Evolutionary conservation across 2,329 filamentous ascomycete species (phyloP).

Genomic region (Pseudodiploospora longispora): DNA sequence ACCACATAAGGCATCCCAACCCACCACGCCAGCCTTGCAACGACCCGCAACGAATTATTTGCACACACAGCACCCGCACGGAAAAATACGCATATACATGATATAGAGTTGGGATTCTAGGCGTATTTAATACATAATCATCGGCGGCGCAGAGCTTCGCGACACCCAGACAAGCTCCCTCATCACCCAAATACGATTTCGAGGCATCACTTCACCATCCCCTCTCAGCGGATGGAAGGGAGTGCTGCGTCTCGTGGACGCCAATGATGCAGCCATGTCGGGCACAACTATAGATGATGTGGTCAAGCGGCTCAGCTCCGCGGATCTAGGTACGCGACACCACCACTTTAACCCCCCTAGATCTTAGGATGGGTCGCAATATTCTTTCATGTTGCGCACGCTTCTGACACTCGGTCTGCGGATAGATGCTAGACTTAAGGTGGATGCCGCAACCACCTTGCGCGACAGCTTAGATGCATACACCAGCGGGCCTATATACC

Average conservation of each 20-base stretch:
- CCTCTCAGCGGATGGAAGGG: conserved; percentile 26
- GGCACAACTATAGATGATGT: conserved; percentile 54
- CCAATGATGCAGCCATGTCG: conserved; percentile 51
- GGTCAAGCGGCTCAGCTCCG: conserved; percentile 49
- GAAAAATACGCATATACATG: too few species aligned
- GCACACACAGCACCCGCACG: too few species aligned
- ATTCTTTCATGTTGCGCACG: conserved; percentile 6
- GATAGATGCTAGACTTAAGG: conserved; percentile 83
- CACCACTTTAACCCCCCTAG: neutral
- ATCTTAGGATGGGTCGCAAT: conserved; percentile 13
- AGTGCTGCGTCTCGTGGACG: conserved; percentile 26
- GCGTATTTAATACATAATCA: neutral
- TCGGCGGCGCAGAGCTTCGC: conserved; percentile 7
- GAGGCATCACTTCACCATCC: conserved; percentile 12
- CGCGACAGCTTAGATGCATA: conserved; percentile 90
- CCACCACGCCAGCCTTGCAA: too few species aligned
- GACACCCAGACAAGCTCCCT: conserved; percentile 16
- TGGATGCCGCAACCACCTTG: conserved; percentile 74
- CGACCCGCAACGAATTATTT: too few species aligned
- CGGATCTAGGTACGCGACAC: conserved; percentile 43
- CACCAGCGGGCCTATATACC: conserved; percentile 68
- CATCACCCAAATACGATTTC: conserved; percentile 7
- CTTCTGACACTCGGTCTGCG: conserved; percentile 27
- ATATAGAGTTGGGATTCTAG: too few species aligned
- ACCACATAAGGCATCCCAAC: too few species aligned